These are phyloP conservation scores for Paramecium sexaurelia DNA, from an alignment of 73 alveolate species.

Conservation along the genomic window DNA sequence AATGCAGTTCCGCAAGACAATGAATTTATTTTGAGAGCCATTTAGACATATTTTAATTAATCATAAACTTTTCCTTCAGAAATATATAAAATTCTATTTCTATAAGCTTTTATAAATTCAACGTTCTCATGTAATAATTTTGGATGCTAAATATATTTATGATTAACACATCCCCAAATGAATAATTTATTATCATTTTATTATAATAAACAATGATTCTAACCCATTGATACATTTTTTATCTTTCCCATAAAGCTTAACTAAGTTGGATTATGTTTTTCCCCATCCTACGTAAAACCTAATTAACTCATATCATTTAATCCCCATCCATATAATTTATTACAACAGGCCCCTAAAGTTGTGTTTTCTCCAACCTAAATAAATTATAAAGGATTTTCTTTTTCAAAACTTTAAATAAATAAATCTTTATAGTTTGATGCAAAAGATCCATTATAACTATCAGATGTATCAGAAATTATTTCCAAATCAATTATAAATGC, in stretches of 20 bases:
- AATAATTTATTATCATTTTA: slow-evolving; percentile 2
- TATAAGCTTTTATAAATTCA: slow-evolving; percentile 77
- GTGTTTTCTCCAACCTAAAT: slow-evolving; percentile 78
- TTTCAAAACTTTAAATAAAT: not conserved
- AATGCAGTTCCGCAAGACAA: not conserved
- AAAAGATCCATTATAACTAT: slow-evolving; percentile 7
- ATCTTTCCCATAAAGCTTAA: not conserved
- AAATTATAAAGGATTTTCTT: slow-evolving; percentile 6
- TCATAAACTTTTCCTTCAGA: slow-evolving; percentile 60
- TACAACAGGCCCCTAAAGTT: slow-evolving; percentile 77
- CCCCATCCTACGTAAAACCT: slow-evolving; percentile 85
- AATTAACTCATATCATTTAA: slow-evolving; percentile 88
- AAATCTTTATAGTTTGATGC: not conserved
- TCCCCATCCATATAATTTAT: slow-evolving; percentile 89
- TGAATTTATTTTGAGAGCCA: not conserved
- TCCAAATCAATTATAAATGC: slow-evolving; percentile 23
- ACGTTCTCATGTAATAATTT: slow-evolving; percentile 84
- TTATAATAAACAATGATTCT: not conserved
- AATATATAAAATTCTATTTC: slow-evolving; percentile 82
- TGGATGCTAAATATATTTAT: slow-evolving; percentile 67
- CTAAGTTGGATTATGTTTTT: slow-evolving; percentile 68
- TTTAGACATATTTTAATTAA: not conserved
- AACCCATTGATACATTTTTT: not conserved
- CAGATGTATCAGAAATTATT: slow-evolving; percentile 18
- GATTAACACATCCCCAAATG: slow-evolving; percentile 1